Percentiles rank a stretch among this genome's conserved stretches.
phyloP scores from a whole-genome alignment of 495 filamentous ascomycete genomes.

The Neurospora discreta region DNA sequence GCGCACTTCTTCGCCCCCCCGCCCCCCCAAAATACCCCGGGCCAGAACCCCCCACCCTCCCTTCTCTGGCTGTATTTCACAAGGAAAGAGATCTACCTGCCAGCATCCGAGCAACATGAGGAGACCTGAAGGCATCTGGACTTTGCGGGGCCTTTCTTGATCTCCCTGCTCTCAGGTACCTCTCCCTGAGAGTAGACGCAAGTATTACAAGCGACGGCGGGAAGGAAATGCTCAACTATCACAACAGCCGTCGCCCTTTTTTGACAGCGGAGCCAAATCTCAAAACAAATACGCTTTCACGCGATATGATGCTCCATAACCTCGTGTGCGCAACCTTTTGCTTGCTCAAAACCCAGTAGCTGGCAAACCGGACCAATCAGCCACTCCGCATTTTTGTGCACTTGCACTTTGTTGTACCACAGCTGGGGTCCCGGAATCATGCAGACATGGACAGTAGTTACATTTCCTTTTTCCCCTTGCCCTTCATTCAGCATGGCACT shows the following conservation, averaged over 20 bases:
- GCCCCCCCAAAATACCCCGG: background rate
- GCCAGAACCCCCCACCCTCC: background rate
- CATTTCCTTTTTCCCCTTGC: background rate
- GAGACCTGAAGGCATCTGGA: background rate
- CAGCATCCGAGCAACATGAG: background rate
- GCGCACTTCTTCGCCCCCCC: background rate
- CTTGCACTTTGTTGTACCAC: background rate
- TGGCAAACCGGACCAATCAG: background rate
- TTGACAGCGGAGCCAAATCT: background rate
- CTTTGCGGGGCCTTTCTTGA: background rate
- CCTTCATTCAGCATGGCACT: background rate
- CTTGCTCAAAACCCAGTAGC: background rate
- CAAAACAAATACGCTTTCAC: background rate
- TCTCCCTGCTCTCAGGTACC: background rate
- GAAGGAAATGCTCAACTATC: background rate
- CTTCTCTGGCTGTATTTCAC: background rate
- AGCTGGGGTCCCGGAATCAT: background rate
- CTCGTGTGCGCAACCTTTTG: background rate
- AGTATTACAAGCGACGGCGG: background rate
- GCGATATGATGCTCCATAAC: background rate
- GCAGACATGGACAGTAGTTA: background rate
- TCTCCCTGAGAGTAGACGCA: background rate
- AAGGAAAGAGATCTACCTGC: background rate
- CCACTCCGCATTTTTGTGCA: background rate
- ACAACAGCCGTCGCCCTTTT: background rate